Evolutionary conservation across 2,329 filamentous ascomycete genomes (phyloP).

Genomic region (Didymella segeticola): DNA sequence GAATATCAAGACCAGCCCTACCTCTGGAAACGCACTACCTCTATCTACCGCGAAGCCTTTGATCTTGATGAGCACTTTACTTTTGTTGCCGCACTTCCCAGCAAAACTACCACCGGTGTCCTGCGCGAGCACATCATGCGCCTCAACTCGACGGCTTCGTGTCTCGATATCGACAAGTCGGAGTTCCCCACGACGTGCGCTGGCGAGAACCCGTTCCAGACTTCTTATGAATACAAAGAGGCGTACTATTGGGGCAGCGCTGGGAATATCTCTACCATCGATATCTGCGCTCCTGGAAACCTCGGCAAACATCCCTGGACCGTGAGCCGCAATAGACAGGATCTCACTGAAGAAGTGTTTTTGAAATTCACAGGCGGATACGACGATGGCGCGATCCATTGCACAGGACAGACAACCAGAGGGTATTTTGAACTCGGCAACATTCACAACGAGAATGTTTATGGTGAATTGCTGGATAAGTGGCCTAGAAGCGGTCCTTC

Average conservation of each 20-base stretch:
- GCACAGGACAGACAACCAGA: slow-evolving; percentile 18
- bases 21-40: not conserved
- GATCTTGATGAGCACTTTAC: not conserved
- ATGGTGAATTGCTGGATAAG: no score
- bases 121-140: slow-evolving; percentile 19
- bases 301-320: slow-evolving; percentile 14
- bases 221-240: not conserved
- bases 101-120: slow-evolving; percentile 9
- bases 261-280: not conserved
- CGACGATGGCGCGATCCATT: slow-evolving; percentile 5
- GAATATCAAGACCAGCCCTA: not conserved
- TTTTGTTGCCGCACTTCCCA: not conserved
- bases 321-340: slow-evolving; percentile 16
- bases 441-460: not conserved
- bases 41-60: not conserved
- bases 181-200: slow-evolving; percentile 5
- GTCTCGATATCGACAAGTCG: not conserved
- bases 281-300: slow-evolving; percentile 17
- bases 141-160: slow-evolving; percentile 14
- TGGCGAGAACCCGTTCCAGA: slow-evolving; percentile 4
- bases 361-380: not conserved
- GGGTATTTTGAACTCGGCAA: slow-evolving; percentile 29
- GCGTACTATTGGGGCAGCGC: not conserved
- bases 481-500: no score
- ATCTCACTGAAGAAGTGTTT: slow-evolving; percentile 16